phyloP scores from a whole-genome alignment of 2,329 filamentous ascomycete species.

The Tolypocladium endophyticum region DNA sequence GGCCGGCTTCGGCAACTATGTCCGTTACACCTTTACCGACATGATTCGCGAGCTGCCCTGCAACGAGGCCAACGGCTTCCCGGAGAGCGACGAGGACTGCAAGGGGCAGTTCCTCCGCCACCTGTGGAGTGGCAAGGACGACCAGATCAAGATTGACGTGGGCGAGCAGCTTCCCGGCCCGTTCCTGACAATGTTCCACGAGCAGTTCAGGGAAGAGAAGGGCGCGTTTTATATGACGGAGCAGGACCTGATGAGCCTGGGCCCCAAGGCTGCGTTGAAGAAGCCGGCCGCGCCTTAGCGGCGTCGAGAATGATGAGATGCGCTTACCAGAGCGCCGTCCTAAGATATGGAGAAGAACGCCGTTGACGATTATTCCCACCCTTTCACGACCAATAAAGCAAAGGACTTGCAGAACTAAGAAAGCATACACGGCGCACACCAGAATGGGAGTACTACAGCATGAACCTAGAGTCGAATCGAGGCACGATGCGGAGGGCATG shows the following conservation, averaged over 20 bases:
- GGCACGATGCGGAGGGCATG: neutral
- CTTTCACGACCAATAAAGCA: neutral
- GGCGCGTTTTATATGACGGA: constrained; percentile 23
- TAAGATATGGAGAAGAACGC: neutral
- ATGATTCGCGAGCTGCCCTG: constrained; percentile 30
- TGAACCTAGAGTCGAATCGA: neutral
- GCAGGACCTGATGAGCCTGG: constrained; percentile 19
- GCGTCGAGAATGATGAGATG: neutral
- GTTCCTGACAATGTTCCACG: constrained; percentile 24
- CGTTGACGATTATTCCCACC: neutral
- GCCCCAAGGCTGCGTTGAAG: constrained; percentile 4
- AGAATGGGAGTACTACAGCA: neutral
- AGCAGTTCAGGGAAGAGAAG: constrained; percentile 22
- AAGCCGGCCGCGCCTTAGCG: neutral
- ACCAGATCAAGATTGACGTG: constrained; percentile 27
- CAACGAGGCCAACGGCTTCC: constrained; percentile 32
- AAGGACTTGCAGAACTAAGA: neutral
- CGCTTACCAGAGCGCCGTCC: neutral
- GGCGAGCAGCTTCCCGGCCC: constrained; percentile 25
- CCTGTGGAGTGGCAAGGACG: constrained; percentile 30
- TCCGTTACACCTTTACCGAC: constrained; percentile 30
- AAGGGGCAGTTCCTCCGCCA: constrained; percentile 31
- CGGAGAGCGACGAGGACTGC: constrained; percentile 25
- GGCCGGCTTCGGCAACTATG: constrained; percentile 31
- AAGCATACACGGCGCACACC: neutral